A percentile compares a stretch with the other conserved stretches of the same genome.
These are phyloP conservation scores for Elymus sibiricus DNA, from an alignment of 176 grass and related monocot species.

Conservation along the genomic window DNA sequence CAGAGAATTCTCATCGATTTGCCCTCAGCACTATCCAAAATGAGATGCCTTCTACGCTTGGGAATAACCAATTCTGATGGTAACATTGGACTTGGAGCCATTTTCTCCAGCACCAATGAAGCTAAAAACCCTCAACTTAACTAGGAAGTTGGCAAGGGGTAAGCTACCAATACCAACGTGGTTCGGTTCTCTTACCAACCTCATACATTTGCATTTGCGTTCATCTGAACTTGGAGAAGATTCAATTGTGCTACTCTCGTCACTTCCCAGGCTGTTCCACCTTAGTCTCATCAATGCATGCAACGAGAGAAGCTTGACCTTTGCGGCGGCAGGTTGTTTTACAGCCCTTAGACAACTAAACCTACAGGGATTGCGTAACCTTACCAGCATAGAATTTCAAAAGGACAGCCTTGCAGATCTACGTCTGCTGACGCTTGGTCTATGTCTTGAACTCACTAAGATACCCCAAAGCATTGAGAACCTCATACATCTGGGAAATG, in stretches of 20 bases:
- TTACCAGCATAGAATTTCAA: slow-evolving; percentile 28
- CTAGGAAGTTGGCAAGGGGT: neutral
- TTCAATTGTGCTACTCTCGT: neutral
- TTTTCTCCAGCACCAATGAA: neutral
- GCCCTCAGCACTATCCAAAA: neutral
- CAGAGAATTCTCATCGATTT: neutral
- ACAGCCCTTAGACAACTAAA: neutral
- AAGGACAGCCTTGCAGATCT: neutral
- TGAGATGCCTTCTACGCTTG: slow-evolving; percentile 23
- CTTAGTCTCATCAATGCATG: slow-evolving; percentile 15
- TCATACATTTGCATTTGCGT: neutral
- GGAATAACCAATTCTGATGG: neutral
- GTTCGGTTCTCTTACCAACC: neutral
- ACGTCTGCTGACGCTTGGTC: neutral
- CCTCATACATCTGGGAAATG: neutral
- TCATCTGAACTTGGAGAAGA: slow-evolving; percentile 5
- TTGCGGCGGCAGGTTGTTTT: neutral
- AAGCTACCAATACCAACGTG: slow-evolving; percentile 17
- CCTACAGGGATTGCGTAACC: neutral
- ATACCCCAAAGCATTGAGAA: slow-evolving; percentile 5
- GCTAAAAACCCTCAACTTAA: slow-evolving; percentile 17
- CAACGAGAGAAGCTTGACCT: neutral
- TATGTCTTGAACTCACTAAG: slow-evolving; percentile 12
- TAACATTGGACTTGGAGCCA: neutral
- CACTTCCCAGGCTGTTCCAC: slow-evolving; percentile 5